Base-by-base conservation (phyloP, 257 asterid species). In the Parsonsia alboflavescens region DNA sequence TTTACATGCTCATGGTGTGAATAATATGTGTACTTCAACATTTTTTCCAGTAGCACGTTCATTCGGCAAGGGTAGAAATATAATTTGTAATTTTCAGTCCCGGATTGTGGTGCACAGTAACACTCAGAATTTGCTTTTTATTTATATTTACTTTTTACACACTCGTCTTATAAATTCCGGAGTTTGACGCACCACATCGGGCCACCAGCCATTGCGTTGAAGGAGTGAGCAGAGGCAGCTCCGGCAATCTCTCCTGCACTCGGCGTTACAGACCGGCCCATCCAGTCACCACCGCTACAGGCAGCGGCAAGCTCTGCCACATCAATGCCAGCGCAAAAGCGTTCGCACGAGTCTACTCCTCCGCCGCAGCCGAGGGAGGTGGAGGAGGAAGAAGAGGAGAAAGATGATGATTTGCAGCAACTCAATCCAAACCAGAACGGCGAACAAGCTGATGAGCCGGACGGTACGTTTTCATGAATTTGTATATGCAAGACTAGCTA, bases 261-360 rank as follows among this genome's bases (percentile, higher is more conserved):
- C 81, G 70, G 83, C 86, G 76, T 78, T 83, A 39, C 10, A 69
- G 74, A 63, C 82, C 83, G 75, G 73, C 19, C 68, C 36, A 17
- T 33, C 17, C 56, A 1, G 26, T 78, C 84, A 73, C 82, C 85
- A 44, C 82, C 85, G 73, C 83, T 84, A 44, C 82, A 75, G 50
- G 73, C 78, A 28, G 74, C 84, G 78, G 65, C 70, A 59, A 81
- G 85, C 81, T 80, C 84, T 70, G 64, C 79, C 81, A 2, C 81
- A 79, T 82, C 90, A 92, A 90, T 92, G 97, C 97, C 97, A 73
- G 87, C 96, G 24, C 91, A 88, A 73, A 93, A 86, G 87, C 96
- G 89, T 39, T 73, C 91, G 28, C 77, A 79, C 69, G 90, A 87
- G 33, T 67, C 87, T 68, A 22, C 84, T 46, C 62, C 90, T 30